Base-by-base conservation (phyloP, 257 asterid species). In the Lithospermum erythrorhizon region DNA sequence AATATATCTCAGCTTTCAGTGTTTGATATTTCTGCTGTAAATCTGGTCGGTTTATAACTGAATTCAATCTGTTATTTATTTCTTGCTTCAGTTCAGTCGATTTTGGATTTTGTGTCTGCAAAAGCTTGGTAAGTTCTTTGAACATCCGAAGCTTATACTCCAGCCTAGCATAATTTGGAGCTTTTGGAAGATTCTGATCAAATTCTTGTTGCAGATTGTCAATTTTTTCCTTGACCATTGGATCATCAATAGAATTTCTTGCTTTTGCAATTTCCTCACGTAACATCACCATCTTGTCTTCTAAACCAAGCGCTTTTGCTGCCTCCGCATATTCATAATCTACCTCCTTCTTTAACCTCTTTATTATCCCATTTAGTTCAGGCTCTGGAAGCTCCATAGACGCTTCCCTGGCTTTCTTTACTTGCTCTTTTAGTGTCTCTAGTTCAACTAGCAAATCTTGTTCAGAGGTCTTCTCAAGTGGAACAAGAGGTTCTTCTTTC, bases 81-180 rank as follows among this genome's bases (percentile, higher is more conserved):
- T 80, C 82, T 32, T 61, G 64, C 76, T 69, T 83, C 79, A 83
- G 14, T 57, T 73, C 81, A 32, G 68, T 76, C 68, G 30, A 79
- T 59, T 65, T 68, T 70, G 69, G 57, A 57, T 70, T 68, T 71
- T 70, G 59, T 61, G 69, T 74, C 0, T 85, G 61, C 21, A 67
- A 64, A 67, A 66, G 66, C 71, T 65, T 80, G 54, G 76, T 69
- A 53, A 90, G 64, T 64, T 85, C 89, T 57, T 75, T 73, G 68
- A 79, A 67, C 86, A 73, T 75, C 27, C 73, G 82, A 65, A 85
- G 79, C 78, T 82, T 87, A 65, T 67, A 53, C 62, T 66, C 70
- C 64, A 91, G 73, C 74, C 78, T 81, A 45, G 75, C 53, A 76
- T 81, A 84, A 65, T 84, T 83, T 23, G 95, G 87, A 78, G 93